phyloP scores from a whole-genome alignment of 208 protist species.

The Leishmania arabica region DNA sequence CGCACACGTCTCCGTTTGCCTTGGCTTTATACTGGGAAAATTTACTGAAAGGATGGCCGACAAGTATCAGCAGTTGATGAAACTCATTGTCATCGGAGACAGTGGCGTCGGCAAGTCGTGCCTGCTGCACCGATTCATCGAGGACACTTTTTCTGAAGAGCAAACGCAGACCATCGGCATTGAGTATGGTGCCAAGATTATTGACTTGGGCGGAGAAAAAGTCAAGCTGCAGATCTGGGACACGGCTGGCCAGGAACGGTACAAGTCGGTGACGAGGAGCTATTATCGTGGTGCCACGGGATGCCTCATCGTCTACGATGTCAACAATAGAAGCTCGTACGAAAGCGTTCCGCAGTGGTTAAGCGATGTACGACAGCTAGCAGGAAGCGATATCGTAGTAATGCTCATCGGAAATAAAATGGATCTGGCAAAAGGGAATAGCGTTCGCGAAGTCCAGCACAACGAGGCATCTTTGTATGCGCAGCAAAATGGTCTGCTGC shows the following conservation, averaged over 20 bases:
- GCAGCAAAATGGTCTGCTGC: conserved; percentile 88
- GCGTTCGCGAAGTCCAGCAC: conserved; percentile 87
- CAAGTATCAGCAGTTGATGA: conserved; percentile 85
- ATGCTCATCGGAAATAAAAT: conserved; percentile 95
- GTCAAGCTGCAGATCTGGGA: conserved; percentile 98
- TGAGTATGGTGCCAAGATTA: conserved; percentile 97
- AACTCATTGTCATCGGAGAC: conserved; percentile 86
- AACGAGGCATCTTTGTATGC: conserved; percentile 95
- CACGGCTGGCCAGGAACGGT: conserved; percentile 98
- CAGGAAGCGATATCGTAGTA: conserved; percentile 86
- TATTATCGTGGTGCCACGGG: conserved; percentile 98
- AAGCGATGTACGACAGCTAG: conserved; percentile 93
- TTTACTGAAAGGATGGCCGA: conserved; percentile 36
- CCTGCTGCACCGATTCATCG: conserved; percentile 96
- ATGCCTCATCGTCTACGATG: conserved; percentile 99
- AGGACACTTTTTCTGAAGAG: conserved; percentile 95
- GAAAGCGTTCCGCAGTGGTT: conserved; percentile 97
- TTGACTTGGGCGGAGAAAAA: conserved; percentile 88
- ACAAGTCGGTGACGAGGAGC: conserved; percentile 97
- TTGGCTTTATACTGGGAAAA: background rate
- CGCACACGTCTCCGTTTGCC: background rate
- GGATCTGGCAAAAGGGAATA: conserved; percentile 77
- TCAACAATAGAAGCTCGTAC: conserved; percentile 95
- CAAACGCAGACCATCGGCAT: conserved; percentile 98
- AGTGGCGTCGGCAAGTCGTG: conserved; percentile 96